phyloP scores from a whole-genome alignment of 129 eudicot species.

The Flaveria bidentis region DNA sequence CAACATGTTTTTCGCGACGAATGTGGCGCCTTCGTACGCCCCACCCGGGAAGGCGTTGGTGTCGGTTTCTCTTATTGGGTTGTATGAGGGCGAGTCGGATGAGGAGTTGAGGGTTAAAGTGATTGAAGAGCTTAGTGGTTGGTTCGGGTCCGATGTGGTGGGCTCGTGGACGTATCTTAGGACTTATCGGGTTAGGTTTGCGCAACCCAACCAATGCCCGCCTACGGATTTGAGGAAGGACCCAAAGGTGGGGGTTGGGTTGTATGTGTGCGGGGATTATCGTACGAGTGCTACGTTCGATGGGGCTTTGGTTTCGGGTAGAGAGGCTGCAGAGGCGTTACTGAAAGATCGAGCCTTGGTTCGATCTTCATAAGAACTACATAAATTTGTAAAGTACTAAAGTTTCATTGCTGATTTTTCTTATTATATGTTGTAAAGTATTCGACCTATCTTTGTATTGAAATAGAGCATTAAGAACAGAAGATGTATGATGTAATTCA shows the following conservation, averaged over 20 bases:
- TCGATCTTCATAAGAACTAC: constrained; percentile 31
- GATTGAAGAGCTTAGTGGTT: constrained; percentile 61
- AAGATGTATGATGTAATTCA: not conserved
- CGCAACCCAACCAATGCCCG: constrained; percentile 95
- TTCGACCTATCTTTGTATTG: not conserved
- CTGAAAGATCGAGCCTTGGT: constrained; percentile 50
- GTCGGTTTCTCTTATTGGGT: constrained; percentile 83
- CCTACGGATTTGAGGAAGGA: constrained; percentile 78
- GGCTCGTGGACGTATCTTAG: constrained; percentile 69
- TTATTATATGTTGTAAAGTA: not conserved
- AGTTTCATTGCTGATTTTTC: not conserved
- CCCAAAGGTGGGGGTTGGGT: constrained; percentile 55
- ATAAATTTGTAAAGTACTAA: constrained; percentile 13
- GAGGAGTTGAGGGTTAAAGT: constrained; percentile 58
- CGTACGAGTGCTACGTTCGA: constrained; percentile 88
- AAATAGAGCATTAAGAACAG: not conserved
- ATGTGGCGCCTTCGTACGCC: constrained; percentile 80
- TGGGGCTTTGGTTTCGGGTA: constrained; percentile 93
- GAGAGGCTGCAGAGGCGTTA: constrained; percentile 83
- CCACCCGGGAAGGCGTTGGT: constrained; percentile 84
- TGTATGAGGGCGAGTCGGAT: constrained; percentile 49
- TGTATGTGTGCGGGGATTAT: constrained; percentile 90
- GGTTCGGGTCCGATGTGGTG: constrained; percentile 69
- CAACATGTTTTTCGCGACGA: constrained; percentile 90
- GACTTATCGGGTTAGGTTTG: constrained; percentile 67